These are phyloP conservation scores for Achlya hypogyna DNA, from an alignment of 352 stramenopile genomes.

Conservation along the genomic window DNA sequence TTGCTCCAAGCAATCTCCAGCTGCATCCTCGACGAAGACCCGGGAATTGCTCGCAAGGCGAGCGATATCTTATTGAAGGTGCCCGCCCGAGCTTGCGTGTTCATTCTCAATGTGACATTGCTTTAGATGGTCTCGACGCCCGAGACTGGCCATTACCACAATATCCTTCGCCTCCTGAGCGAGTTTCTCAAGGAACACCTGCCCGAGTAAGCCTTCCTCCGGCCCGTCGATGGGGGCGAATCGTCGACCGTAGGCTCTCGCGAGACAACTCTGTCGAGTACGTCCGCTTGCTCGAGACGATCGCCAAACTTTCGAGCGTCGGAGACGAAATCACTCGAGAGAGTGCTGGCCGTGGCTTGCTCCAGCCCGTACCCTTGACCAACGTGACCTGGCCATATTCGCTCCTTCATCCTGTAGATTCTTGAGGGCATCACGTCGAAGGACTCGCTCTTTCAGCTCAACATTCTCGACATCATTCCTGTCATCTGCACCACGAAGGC, in stretches of 20 bases:
- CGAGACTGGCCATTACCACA: conserved; percentile 11
- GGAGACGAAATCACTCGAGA: conserved; percentile 6
- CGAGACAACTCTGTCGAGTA: conserved; percentile 53
- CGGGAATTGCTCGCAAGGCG: conserved; percentile 57
- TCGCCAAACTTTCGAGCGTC: conserved; percentile 40
- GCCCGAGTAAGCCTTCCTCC: not conserved
- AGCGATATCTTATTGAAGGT: conserved; percentile 55
- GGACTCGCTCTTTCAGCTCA: conserved; percentile 79
- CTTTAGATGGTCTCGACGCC: not conserved
- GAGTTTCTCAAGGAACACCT: not conserved
- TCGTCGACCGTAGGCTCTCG: not conserved
- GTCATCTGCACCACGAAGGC: conserved; percentile 54
- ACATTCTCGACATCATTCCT: conserved; percentile 68
- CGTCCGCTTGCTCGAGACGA: conserved; percentile 68
- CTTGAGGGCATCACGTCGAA: conserved; percentile 59
- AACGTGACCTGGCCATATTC: not conserved
- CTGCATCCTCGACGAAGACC: conserved; percentile 54
- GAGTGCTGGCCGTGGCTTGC: conserved; percentile 22
- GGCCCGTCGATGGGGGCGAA: not conserved
- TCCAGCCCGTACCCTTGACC: not conserved
- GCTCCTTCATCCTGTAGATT: conserved; percentile 31
- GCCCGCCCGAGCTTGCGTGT: not conserved
- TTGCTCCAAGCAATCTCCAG: conserved; percentile 51
- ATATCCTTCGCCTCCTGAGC: not conserved
- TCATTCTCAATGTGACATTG: not conserved